Conservation (phyloP, 2,329 filamentous ascomycete species). For the Botrytis galanthina region DNA sequence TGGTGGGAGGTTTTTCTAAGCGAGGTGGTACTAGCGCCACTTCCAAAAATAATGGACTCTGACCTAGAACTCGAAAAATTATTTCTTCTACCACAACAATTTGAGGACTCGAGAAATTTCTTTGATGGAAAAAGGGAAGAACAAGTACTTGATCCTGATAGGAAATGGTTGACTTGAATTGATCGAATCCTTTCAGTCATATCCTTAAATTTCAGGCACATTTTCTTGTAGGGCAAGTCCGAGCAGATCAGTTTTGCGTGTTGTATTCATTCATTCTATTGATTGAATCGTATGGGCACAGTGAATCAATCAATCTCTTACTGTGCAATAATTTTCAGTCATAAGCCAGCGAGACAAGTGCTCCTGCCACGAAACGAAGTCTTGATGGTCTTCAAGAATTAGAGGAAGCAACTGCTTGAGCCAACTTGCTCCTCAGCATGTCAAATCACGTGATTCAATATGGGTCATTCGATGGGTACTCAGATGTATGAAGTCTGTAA, state of each 20-base stretch:
- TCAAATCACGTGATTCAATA: neutral
- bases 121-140: neutral
- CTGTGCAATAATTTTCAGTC: neutral
- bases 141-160: neutral
- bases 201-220: slow-evolving; percentile 16
- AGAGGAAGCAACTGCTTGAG: neutral
- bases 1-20: slow-evolving; percentile 23
- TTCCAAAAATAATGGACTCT: slow-evolving; percentile 4
- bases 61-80: neutral
- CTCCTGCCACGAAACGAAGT: neutral
- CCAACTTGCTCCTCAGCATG: neutral
- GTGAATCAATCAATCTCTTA: neutral
- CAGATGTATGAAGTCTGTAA: neutral
- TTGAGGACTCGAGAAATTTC: neutral
- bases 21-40: slow-evolving; percentile 19
- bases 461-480: no score
- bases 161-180: neutral
- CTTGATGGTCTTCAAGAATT: neutral
- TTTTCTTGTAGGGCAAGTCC: slow-evolving; percentile 6
- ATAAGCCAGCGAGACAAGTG: neutral
- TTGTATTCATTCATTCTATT: neutral
- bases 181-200: neutral
- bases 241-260: neutral
- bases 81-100: slow-evolving; percentile 2
- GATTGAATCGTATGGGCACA: neutral